phyloP scores from a whole-genome alignment of 2,329 filamentous ascomycete genomes.

The Thermothelomyces thermophilus region DNA sequence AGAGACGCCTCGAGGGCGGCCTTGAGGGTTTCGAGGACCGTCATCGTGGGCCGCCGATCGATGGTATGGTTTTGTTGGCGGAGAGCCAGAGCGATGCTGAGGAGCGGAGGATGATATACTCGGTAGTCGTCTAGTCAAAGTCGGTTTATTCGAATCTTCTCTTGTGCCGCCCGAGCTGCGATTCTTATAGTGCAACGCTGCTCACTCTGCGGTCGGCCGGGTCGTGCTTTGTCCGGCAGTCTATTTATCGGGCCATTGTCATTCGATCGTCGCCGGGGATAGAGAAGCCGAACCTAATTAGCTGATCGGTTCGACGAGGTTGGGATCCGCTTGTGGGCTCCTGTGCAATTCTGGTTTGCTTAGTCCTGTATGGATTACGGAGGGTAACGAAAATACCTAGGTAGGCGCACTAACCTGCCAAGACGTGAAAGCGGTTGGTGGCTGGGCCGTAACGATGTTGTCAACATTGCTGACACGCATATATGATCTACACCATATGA shows the following conservation, averaged over 20 bases:
- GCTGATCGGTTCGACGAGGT: not conserved
- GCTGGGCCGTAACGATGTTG: too few relatives aligned
- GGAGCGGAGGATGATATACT: not conserved
- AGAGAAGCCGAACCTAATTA: too few relatives aligned
- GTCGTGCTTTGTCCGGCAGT: conserved; percentile 3
- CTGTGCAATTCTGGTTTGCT: not conserved
- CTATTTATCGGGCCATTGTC: conserved; percentile 19
- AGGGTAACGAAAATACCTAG: too few relatives aligned
- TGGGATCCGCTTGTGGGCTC: conserved; percentile 17
- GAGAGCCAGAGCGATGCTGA: not conserved
- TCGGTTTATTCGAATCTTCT: too few relatives aligned
- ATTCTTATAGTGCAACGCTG: conserved; percentile 10
- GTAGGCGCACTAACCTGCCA: too few relatives aligned
- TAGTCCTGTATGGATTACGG: too few relatives aligned
- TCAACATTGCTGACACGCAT: too few relatives aligned
- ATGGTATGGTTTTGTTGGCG: not conserved
- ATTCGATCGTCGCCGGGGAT: conserved; percentile 9
- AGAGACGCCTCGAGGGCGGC: conserved; percentile 46
- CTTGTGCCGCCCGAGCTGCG: not conserved
- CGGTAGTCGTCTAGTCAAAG: too few relatives aligned
- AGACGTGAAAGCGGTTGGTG: too few relatives aligned
- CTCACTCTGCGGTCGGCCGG: conserved; percentile 2
- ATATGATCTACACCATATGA: too few relatives aligned
- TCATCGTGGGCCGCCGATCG: conserved; percentile 8
- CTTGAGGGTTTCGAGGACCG: conserved; percentile 19